Base-by-base conservation (phyloP, 1,284 basidiomycete genomes). In the Gymnopus androsaceus region DNA sequence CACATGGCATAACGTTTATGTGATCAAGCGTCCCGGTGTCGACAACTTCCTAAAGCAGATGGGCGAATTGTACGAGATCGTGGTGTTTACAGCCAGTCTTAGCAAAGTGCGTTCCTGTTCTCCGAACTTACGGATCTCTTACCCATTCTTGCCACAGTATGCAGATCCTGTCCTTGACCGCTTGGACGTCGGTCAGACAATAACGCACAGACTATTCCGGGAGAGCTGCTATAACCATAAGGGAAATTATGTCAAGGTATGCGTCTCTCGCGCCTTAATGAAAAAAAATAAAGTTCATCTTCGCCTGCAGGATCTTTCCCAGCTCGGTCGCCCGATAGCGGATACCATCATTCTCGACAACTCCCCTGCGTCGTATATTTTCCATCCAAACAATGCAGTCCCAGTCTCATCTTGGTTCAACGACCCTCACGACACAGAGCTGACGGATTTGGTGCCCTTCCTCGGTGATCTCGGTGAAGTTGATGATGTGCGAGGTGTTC, bases 381-480 rank as follows among this genome's bases (percentile, higher is more conserved):
- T 99, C 82, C 96, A 99, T 69, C 95, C 95, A 15, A 97, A 97
- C 75, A 99, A 98, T 68, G 97, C 97, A 40, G 96, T 98, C 5
- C 96, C 96, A 8, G 95, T 99, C 55, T 98, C 95, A 48, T 96
- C 94, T 57, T 99, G 96, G 97, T 99, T 99, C 80, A 98, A 98
- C 72, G 92, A 95, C 73, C 94, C 94, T 9, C 95, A 97, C 67
- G 96, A 98, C 72, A 97, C 95, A 28, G 96, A 98, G 72, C 78
- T 98, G 61, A 96, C 94, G 31, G 96, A 98, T 72, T 77, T 99
- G 42, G 90, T 92, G 63, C 94, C 90, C 34, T 99, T 99, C 84
- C 81, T 99, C 61, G 77, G 90, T 17, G 96, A 99, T 72, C 81
- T 99, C 36, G 83, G 79, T 25, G 77, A 81, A 30, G 94, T 95